Evolutionary conservation across 805 yeast species (phyloP).

Genomic region (Suhomyces vadensis): DNA sequence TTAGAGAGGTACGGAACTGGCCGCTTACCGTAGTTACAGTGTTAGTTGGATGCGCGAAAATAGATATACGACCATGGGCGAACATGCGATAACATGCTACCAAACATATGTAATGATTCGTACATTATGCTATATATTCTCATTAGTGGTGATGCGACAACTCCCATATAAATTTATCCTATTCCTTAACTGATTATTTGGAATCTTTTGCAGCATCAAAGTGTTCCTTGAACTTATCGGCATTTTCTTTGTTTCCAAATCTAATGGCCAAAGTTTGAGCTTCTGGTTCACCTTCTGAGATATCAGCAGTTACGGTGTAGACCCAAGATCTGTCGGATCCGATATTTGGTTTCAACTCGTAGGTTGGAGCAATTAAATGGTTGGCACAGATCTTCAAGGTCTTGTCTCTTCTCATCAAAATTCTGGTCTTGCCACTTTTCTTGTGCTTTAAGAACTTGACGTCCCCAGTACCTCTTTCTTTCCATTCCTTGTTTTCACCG

Average conservation of each 20-base stretch:
- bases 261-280: constrained; percentile 96
- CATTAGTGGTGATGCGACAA: too few species aligned
- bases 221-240: constrained; percentile 91
- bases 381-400: constrained; percentile 97
- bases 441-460: constrained; percentile 94
- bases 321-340: constrained; percentile 99
- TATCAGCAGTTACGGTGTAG: constrained; percentile 87
- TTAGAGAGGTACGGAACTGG: too few species aligned
- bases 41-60: not conserved
- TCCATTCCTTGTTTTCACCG: constrained; percentile 89
- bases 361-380: constrained; percentile 83
- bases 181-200: not conserved
- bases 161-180: too few species aligned
- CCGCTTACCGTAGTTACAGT: too few species aligned
- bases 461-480: constrained; percentile 99
- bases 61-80: not conserved
- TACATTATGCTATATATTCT: too few species aligned
- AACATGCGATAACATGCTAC: not conserved
- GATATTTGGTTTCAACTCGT: constrained; percentile 84
- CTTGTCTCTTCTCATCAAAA: constrained; percentile 98
- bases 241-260: constrained; percentile 88
- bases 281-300: constrained; percentile 91
- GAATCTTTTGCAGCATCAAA: constrained; percentile 66
- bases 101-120: too few species aligned
- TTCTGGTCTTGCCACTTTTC: constrained; percentile 75